These are phyloP conservation scores for Dioszegia aurantiaca DNA, from an alignment of 768 basidiomycete genomes.

Conservation along the genomic window DNA sequence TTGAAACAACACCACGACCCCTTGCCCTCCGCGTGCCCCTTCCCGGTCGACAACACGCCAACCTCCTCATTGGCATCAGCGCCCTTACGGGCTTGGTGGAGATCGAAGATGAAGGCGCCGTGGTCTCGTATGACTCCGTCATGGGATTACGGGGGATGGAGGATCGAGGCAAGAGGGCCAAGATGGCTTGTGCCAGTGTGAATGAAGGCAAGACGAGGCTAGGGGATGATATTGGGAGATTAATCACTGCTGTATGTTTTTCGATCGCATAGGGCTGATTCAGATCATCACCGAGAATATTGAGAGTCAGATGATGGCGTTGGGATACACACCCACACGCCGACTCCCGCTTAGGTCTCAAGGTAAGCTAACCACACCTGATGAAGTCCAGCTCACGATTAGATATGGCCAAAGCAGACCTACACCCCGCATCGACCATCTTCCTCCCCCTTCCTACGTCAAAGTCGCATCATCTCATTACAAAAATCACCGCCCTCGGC, in stretches of 20 bases:
- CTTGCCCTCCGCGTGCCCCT: slow-evolving; percentile 32
- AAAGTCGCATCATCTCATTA: slow-evolving; percentile 69
- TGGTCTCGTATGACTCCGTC: not conserved
- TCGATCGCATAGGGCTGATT: not conserved
- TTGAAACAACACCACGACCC: slow-evolving; percentile 46
- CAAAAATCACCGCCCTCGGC: slow-evolving; percentile 73
- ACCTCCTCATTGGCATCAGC: slow-evolving; percentile 69
- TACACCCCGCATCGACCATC: slow-evolving; percentile 36
- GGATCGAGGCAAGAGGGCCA: slow-evolving; percentile 67
- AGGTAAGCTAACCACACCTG: slow-evolving; percentile 60
- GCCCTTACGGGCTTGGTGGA: slow-evolving; percentile 73
- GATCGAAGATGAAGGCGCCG: slow-evolving; percentile 68
- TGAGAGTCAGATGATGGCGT: slow-evolving; percentile 76
- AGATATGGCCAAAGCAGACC: slow-evolving; percentile 75
- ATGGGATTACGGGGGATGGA: slow-evolving; percentile 66
- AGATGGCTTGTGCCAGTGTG: slow-evolving; percentile 60
- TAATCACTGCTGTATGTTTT: slow-evolving; percentile 64
- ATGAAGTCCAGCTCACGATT: slow-evolving; percentile 6
- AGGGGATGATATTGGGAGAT: slow-evolving; percentile 59
- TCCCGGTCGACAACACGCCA: slow-evolving; percentile 25
- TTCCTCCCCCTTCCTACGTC: slow-evolving; percentile 35
- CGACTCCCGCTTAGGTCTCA: slow-evolving; percentile 65
- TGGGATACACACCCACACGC: slow-evolving; percentile 74
- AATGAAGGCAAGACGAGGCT: slow-evolving; percentile 69
- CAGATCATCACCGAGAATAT: slow-evolving; percentile 79